A percentile compares a stretch with the other conserved stretches of the same genome.
Evolutionary conservation across 1,284 basidiomycete genomes (phyloP).

Genomic region (Austroboletus novae-zelandiae): DNA sequence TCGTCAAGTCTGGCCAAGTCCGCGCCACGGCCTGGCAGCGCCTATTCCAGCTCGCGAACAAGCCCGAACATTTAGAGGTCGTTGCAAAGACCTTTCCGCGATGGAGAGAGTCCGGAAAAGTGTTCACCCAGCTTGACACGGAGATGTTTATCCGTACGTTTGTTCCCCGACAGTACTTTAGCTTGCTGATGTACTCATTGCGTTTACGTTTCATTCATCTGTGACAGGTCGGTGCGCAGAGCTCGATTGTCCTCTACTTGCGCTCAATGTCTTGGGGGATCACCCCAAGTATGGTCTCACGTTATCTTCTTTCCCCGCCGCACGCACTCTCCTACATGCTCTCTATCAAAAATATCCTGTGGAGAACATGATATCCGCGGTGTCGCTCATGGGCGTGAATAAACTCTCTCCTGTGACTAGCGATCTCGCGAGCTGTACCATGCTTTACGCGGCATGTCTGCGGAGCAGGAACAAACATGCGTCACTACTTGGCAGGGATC

Average conservation of each 20-base stretch:
- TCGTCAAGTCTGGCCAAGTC: conserved; percentile 31
- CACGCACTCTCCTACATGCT: conserved; percentile 51
- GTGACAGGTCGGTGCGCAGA: conserved; percentile 56
- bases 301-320: conserved; percentile 49
- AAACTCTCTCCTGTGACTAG: conserved; percentile 48
- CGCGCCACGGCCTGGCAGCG: conserved; percentile 41
- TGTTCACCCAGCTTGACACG: conserved; percentile 37
- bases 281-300: conserved; percentile 57
- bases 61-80: conserved; percentile 44
- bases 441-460: conserved; percentile 55
- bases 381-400: conserved; percentile 53
- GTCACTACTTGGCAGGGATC: conserved; percentile 40
- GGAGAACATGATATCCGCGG: conserved; percentile 44
- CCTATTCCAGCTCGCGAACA: conserved; percentile 48
- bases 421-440: conserved; percentile 56
- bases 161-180: background rate
- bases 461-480: conserved; percentile 37
- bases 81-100: conserved; percentile 44
- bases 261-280: conserved; percentile 58
- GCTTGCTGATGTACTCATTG: background rate
- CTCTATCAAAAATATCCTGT: conserved; percentile 48
- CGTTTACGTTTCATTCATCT: background rate
- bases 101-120: conserved; percentile 45
- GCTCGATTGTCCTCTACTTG: conserved; percentile 51
- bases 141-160: conserved; percentile 53